Evolutionary conservation across 345 rosid species (phyloP).

Genomic region (Murraya paniculata): DNA sequence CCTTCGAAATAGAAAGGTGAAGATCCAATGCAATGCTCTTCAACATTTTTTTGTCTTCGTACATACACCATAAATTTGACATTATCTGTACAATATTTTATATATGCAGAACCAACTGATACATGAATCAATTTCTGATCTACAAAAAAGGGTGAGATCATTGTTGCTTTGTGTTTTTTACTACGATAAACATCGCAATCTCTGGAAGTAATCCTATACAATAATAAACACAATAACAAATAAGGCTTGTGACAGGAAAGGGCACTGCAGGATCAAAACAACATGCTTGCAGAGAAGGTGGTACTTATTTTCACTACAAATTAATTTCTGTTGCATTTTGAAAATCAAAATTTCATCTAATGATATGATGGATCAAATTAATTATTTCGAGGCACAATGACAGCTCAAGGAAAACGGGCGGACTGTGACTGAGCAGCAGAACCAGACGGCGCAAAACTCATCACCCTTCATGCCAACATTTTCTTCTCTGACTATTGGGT

Average conservation of each 20-base stretch:
- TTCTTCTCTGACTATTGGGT: conserved; percentile 50
- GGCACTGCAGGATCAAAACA: conserved; percentile 51
- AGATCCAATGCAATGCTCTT: too few relatives aligned
- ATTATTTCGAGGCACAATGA: not conserved
- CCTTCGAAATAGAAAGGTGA: conserved; percentile 69
- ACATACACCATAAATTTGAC: not conserved
- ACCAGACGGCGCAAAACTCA: conserved; percentile 20
- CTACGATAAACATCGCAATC: not conserved
- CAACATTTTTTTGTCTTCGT: not conserved
- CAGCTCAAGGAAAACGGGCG: conserved; percentile 44
- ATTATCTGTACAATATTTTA: not conserved
- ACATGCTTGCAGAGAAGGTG: conserved; percentile 59
- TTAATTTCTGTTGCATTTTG: not conserved
- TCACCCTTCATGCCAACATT: conserved; percentile 24
- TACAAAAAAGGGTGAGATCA: conserved; percentile 63
- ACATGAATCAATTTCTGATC: conserved; percentile 51
- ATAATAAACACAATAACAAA: conserved; percentile 2
- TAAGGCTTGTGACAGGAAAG: conserved; percentile 44
- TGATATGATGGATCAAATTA: not conserved
- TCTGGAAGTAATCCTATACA: not conserved
- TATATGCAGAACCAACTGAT: conserved; percentile 65
- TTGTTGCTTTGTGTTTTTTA: not conserved
- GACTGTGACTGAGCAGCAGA: conserved; percentile 28
- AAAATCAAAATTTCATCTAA: not conserved
- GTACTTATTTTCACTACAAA: not conserved